Percentiles rank a stretch among this genome's conserved stretches.
phyloP scores from a whole-genome alignment of 1,284 basidiomycete species.

The Moniliella sp. region DNA sequence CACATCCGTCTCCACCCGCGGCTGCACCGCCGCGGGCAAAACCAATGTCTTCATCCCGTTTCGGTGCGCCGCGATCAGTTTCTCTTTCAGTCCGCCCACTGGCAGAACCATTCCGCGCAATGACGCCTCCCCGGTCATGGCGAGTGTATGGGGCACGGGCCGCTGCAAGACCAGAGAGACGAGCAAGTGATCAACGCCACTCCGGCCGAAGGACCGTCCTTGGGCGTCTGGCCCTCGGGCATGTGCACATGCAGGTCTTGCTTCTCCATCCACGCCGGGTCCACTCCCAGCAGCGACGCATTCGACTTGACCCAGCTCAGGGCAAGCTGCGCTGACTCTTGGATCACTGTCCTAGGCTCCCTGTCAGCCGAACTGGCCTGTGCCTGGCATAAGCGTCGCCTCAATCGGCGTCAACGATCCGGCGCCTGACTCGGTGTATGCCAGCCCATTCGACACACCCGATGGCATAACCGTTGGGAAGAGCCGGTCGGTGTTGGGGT shows the following conservation, averaged over 20 bases:
- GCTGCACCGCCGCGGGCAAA: conserved; percentile 26
- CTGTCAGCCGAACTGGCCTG: conserved; percentile 57
- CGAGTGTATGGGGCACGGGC: conserved; percentile 19
- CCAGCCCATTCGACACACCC: conserved; percentile 78
- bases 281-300: conserved; percentile 58
- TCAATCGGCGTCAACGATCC: conserved; percentile 94
- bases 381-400: conserved; percentile 33
- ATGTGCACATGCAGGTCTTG: conserved; percentile 39
- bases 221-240: conserved; percentile 62
- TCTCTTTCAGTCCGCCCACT: conserved; percentile 31
- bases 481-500: conserved; percentile 85
- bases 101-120: conserved; percentile 30
- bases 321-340: conserved; percentile 81
- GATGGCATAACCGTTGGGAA: conserved; percentile 59
- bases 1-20: conserved; percentile 31
- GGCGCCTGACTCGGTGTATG: conserved; percentile 83
- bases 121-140: conserved; percentile 33
- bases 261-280: conserved; percentile 45
- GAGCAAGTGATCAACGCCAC: conserved; percentile 78
- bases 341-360: conserved; percentile 94
- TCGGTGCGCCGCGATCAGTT: conserved; percentile 29
- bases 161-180: conserved; percentile 51
- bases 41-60: conserved; percentile 25
- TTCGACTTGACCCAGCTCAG: conserved; percentile 80
- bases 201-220: conserved; percentile 92